Percentiles rank a stretch among this genome's conserved stretches.
These are phyloP conservation scores for Lobosporangium transversale DNA, from an alignment of 192 early-diverging fungal species.

Conservation along the genomic window DNA sequence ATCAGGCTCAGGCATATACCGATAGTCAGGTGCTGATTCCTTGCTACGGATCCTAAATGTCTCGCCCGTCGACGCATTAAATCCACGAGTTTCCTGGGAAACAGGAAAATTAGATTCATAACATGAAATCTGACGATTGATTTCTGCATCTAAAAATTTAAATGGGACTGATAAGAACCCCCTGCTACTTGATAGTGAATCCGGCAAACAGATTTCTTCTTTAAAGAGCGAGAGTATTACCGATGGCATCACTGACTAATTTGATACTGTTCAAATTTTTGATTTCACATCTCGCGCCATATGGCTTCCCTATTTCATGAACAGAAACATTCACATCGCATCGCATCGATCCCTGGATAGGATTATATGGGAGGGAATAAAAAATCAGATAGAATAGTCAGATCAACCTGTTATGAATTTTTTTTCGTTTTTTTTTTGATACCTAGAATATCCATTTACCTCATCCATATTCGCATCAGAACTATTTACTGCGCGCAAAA, in stretches of 20 bases:
- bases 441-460: slow-evolving; percentile 46
- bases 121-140: slow-evolving; percentile 73
- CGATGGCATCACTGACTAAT: slow-evolving; percentile 73
- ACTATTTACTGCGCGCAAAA: slow-evolving; percentile 75
- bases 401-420: no score
- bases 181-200: no score
- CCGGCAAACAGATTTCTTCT: no score
- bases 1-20: slow-evolving; percentile 89
- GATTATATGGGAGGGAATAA: neutral
- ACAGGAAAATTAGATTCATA: slow-evolving; percentile 66
- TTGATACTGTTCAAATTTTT: slow-evolving; percentile 86
- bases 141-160: slow-evolving; percentile 76
- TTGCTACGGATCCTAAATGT: slow-evolving; percentile 83
- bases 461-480: slow-evolving; percentile 89
- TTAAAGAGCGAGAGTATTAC: slow-evolving; percentile 50
- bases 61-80: slow-evolving; percentile 65
- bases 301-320: slow-evolving; percentile 58
- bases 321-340: slow-evolving; percentile 96
- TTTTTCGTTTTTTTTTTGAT: no score
- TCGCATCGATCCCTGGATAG: slow-evolving; percentile 77
- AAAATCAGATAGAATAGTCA: neutral
- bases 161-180: neutral
- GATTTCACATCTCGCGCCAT: slow-evolving; percentile 77
- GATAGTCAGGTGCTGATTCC: slow-evolving; percentile 88
- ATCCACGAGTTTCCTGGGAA: slow-evolving; percentile 83